Percentiles rank a stretch among this genome's conserved stretches.
Evolutionary conservation across 2,329 filamentous ascomycete genomes (phyloP).

Genomic region (Elsinoe fawcettii): DNA sequence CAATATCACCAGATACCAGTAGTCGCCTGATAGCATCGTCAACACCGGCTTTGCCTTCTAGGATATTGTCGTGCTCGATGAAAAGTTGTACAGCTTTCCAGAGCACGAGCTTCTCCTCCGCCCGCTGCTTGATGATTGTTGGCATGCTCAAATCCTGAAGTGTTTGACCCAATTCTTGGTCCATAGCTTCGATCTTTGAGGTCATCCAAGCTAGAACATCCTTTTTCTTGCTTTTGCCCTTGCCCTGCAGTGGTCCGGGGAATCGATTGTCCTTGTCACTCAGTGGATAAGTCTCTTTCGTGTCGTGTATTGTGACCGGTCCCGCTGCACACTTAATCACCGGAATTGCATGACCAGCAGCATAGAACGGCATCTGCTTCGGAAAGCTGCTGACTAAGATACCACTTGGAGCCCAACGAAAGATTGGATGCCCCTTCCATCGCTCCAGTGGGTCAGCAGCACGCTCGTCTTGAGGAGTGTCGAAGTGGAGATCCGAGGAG

Average conservation of each 20-base stretch:
- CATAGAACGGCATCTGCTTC: constrained; percentile 78
- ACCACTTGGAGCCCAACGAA: constrained; percentile 83
- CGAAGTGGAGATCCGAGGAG: constrained; percentile 47
- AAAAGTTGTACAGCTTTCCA: constrained; percentile 81
- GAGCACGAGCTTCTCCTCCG: constrained; percentile 70
- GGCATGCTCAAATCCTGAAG: constrained; percentile 45
- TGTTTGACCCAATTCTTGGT: constrained; percentile 43
- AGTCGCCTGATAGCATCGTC: constrained; percentile 68
- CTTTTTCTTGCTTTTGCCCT: constrained; percentile 94
- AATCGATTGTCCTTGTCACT: constrained; percentile 70
- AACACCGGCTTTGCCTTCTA: constrained; percentile 66
- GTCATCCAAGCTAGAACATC: constrained; percentile 76
- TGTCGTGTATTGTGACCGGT: constrained; percentile 67
- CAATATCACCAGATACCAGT: constrained; percentile 54
- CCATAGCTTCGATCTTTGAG: constrained; percentile 65
- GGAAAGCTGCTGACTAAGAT: constrained; percentile 78
- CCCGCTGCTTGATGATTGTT: constrained; percentile 58
- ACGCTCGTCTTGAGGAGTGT: constrained; percentile 49
- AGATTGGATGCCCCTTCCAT: constrained; percentile 83
- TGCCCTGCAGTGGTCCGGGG: constrained; percentile 79
- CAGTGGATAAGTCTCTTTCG: constrained; percentile 65
- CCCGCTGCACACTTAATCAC: constrained; percentile 77
- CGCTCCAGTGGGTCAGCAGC: constrained; percentile 69
- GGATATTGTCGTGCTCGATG: constrained; percentile 73
- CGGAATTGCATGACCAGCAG: constrained; percentile 61